Conservation (phyloP, 73 alveolate genomes). For the Loxodes magnus region DNA sequence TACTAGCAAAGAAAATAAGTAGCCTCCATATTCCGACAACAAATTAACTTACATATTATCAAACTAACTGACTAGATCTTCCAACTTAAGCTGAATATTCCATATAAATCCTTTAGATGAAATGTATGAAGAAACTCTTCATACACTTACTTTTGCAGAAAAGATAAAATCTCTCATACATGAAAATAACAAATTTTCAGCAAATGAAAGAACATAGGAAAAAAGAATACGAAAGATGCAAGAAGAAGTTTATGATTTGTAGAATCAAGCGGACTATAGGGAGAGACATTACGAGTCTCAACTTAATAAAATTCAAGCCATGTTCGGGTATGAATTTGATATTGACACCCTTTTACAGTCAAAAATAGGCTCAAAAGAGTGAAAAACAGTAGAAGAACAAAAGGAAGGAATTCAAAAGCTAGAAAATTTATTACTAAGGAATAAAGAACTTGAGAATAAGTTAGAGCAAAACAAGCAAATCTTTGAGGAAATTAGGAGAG, state of each 20-base stretch:
- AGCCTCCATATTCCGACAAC: slow-evolving; percentile 10
- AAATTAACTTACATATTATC: slow-evolving; percentile 6
- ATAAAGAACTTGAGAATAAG: slow-evolving; percentile 11
- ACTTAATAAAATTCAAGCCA: not conserved
- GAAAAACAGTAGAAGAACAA: not conserved
- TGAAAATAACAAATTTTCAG: not conserved
- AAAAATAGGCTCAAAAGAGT: not conserved
- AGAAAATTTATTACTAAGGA: not conserved
- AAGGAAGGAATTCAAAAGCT: slow-evolving; percentile 1
- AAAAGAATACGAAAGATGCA: slow-evolving; percentile 3
- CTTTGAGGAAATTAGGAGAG: slow-evolving; percentile 9
- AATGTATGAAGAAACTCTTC: slow-evolving; percentile 17
- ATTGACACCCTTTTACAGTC: not conserved
- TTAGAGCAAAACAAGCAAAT: slow-evolving; percentile 1
- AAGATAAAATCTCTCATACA: slow-evolving; percentile 8
- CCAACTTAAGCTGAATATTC: slow-evolving; percentile 3
- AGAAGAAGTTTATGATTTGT: slow-evolving; percentile 16
- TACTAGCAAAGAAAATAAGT: slow-evolving; percentile 12
- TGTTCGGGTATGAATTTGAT: slow-evolving; percentile 4
- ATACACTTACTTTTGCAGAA: slow-evolving; percentile 10
- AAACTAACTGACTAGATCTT: not conserved
- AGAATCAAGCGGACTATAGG: slow-evolving; percentile 2
- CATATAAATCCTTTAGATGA: slow-evolving; percentile 9
- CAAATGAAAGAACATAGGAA: not conserved
- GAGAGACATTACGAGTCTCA: not conserved